These are phyloP conservation scores for Trichoderma sp. DNA, from an alignment of 2,329 filamentous ascomycete species.

Conservation along the genomic window DNA sequence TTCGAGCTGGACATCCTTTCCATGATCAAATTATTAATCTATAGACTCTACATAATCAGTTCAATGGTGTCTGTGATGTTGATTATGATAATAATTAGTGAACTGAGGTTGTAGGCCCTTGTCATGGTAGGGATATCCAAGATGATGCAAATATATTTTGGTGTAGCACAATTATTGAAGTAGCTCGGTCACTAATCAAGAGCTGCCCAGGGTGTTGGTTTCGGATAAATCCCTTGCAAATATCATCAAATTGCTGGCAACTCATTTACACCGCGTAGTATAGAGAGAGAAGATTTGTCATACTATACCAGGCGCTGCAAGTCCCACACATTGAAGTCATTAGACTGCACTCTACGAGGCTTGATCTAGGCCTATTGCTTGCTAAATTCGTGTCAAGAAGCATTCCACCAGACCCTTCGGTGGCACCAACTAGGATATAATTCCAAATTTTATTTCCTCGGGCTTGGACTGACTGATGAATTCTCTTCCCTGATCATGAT, in stretches of 20 bases:
- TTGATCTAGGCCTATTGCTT: not conserved
- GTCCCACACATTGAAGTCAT: fast-evolving
- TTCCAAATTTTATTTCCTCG: not conserved
- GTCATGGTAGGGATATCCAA: not conserved
- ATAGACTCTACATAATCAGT: not conserved
- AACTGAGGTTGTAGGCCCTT: not conserved
- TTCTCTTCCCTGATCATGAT: not conserved
- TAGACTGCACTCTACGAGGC: not conserved
- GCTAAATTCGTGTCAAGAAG: not conserved
- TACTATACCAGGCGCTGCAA: not conserved
- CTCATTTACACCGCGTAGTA: not conserved
- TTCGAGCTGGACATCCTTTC: not conserved
- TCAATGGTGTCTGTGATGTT: not conserved
- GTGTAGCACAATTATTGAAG: not conserved
- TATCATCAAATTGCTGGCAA: too few species aligned
- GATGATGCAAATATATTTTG: not conserved
- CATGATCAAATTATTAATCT: not conserved
- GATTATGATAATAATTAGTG: not conserved
- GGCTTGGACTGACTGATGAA: not conserved
- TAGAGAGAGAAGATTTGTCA: not conserved
- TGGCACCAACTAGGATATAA: not conserved
- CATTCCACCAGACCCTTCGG: not conserved
- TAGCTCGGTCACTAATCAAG: not conserved
- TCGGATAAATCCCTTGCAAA: too few species aligned
- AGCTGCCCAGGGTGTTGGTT: not conserved